These are phyloP conservation scores for Penicillium sp. DNA, from an alignment of 2,329 filamentous ascomycete genomes.

Conservation along the genomic window DNA sequence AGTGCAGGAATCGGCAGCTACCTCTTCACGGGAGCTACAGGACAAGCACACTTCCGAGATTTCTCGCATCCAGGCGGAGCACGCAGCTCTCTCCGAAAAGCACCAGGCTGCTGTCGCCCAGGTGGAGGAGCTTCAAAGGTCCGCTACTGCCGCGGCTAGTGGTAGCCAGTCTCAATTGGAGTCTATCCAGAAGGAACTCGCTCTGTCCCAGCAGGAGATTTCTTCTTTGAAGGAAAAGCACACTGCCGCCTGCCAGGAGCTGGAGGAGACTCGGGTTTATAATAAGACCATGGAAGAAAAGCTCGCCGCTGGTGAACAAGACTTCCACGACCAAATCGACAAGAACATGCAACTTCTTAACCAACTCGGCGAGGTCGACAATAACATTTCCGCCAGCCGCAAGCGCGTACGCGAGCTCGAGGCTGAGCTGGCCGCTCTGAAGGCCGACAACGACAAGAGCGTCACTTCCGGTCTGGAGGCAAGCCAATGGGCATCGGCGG, in stretches of 20 bases:
- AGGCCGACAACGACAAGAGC: constrained; percentile 42
- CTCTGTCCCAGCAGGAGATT: constrained; percentile 43
- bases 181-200: constrained; percentile 62
- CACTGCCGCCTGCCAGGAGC: constrained; percentile 37
- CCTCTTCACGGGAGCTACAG: constrained; percentile 28
- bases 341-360: constrained; percentile 50
- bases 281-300: constrained; percentile 43
- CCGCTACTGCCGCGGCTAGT: constrained; percentile 77
- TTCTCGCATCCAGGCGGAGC: constrained; percentile 50
- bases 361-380: constrained; percentile 48
- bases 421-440: constrained; percentile 46
- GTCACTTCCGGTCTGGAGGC: constrained; percentile 42
- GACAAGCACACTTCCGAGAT: constrained; percentile 54
- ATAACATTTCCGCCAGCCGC: constrained; percentile 42
- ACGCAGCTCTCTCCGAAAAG: constrained; percentile 53
- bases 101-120: constrained; percentile 52
- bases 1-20: constrained; percentile 49
- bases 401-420: constrained; percentile 49
- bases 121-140: constrained; percentile 82
- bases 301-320: constrained; percentile 42
- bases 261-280: constrained; percentile 40
- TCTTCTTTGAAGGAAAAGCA: constrained; percentile 40
- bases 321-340: constrained; percentile 48
- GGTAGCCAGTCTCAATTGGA: constrained; percentile 70
- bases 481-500: constrained; percentile 51